Conservation (phyloP, 305 asterid genomes). For the Stenogyne calaminthoides region DNA sequence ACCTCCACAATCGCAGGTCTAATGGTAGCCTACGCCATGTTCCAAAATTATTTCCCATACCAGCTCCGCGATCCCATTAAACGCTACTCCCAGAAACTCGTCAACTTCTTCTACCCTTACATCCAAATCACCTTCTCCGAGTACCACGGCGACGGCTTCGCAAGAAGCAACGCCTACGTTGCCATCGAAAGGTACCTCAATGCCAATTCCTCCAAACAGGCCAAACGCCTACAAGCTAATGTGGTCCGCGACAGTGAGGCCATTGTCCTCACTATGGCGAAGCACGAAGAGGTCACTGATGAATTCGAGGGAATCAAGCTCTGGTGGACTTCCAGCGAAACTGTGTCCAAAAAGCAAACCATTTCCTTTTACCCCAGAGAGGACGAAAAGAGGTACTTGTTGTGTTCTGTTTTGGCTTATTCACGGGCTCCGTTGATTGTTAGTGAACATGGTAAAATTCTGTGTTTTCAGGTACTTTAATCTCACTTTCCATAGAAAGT, state of each 20-base stretch:
- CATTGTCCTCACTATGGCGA: slow-evolving; percentile 55
- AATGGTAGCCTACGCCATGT: slow-evolving; percentile 50
- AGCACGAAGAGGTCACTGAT: slow-evolving; percentile 44
- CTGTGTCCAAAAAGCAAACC: slow-evolving; percentile 15
- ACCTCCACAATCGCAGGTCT: slow-evolving; percentile 50
- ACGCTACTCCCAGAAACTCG: slow-evolving; percentile 34
- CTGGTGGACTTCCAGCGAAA: slow-evolving; percentile 41
- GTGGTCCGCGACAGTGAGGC: slow-evolving; percentile 42
- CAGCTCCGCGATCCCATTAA: slow-evolving; percentile 39
- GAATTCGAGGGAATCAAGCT: slow-evolving; percentile 24
- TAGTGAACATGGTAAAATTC: no score
- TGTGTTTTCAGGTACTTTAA: slow-evolving; percentile 21
- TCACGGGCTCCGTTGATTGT: no score
- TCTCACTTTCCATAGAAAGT: slow-evolving; percentile 40
- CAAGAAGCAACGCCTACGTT: slow-evolving; percentile 45
- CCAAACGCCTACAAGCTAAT: slow-evolving; percentile 48
- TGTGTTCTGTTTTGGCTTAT: no score
- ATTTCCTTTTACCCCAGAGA: slow-evolving; percentile 36
- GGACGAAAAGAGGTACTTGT: slow-evolving; percentile 31
- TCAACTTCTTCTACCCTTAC: slow-evolving; percentile 45
- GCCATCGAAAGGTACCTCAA: slow-evolving; percentile 55
- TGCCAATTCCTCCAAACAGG: slow-evolving; percentile 43
- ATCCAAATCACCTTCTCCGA: slow-evolving; percentile 49
- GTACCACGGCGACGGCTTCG: slow-evolving; percentile 43
- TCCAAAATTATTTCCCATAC: slow-evolving; percentile 54